phyloP scores from a whole-genome alignment of 1,139 yeast genomes.

The Geotrichum phurueaensis region DNA sequence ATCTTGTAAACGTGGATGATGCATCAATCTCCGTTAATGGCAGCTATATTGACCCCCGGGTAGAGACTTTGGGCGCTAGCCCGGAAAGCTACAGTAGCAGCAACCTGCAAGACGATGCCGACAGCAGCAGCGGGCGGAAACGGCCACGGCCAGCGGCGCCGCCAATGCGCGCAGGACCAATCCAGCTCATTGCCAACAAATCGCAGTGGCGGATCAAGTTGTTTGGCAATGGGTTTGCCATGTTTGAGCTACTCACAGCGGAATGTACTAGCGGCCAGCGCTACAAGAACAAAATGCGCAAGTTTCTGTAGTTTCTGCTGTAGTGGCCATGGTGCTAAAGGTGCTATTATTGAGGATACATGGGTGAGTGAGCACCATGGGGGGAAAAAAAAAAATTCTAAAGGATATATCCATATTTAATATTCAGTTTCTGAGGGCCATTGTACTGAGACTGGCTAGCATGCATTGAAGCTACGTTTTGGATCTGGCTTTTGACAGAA shows the following conservation, averaged over 20 bases:
- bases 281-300: slow-evolving; percentile 9
- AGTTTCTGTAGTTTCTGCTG: slow-evolving; percentile 3
- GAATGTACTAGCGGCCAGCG: slow-evolving; percentile 12
- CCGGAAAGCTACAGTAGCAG: not conserved
- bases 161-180: not conserved
- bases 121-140: not conserved
- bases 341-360: not conserved
- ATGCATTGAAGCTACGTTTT: no score
- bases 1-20: not conserved
- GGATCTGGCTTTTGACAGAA: no score
- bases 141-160: slow-evolving; percentile 3
- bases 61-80: not conserved
- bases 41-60: not conserved
- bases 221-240: not conserved
- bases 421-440: no score
- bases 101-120: not conserved
- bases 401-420: no score
- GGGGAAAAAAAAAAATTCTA: no score
- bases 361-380: no score
- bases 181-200: slow-evolving; percentile 9
- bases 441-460: no score
- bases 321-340: not conserved
- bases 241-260: slow-evolving; percentile 13
- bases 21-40: slow-evolving; percentile 3
- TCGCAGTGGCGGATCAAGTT: slow-evolving; percentile 15